Evolutionary conservation across 331 rosid genomes (phyloP).

Genomic region (Telfairia occidentalis): DNA sequence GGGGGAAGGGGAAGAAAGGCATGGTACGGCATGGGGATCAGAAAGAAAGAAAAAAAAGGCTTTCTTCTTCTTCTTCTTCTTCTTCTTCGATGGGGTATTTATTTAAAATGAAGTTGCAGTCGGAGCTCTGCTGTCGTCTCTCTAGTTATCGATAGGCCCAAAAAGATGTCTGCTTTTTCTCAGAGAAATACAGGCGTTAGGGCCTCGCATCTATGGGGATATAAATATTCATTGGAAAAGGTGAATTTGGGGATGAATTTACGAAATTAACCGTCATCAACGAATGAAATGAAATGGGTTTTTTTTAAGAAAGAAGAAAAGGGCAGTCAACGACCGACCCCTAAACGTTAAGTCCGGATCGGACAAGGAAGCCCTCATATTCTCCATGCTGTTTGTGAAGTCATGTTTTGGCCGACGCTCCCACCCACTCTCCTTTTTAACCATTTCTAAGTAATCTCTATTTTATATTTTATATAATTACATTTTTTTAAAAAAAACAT

Average conservation of each 20-base stretch:
- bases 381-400: conserved; percentile 3
- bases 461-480: too few relatives aligned
- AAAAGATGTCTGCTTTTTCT: conserved; percentile 28
- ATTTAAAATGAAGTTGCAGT: background rate
- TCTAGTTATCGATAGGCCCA: conserved; percentile 20
- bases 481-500: too few relatives aligned
- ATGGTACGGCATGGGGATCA: conserved; percentile 37
- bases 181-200: conserved; percentile 20
- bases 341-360: conserved; percentile 1
- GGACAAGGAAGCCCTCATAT: background rate
- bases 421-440: too few relatives aligned
- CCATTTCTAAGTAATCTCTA: too few relatives aligned
- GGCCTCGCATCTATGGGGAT: conserved; percentile 11
- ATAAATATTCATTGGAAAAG: conserved; percentile 17
- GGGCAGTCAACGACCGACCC: background rate
- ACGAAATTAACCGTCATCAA: background rate
- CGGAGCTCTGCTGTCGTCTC: conserved; percentile 8
- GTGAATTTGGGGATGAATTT: background rate
- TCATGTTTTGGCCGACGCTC: background rate
- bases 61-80: too few relatives aligned
- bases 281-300: too few relatives aligned
- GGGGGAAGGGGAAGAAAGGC: conserved; percentile 11
- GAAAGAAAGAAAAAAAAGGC: conserved; percentile 13
- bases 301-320: background rate
- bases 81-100: too few relatives aligned